Percentiles rank a stretch among this genome's conserved stretches.
Evolutionary conservation across 257 asterid genomes (phyloP).

Genomic region (Asclepias syriaca): DNA sequence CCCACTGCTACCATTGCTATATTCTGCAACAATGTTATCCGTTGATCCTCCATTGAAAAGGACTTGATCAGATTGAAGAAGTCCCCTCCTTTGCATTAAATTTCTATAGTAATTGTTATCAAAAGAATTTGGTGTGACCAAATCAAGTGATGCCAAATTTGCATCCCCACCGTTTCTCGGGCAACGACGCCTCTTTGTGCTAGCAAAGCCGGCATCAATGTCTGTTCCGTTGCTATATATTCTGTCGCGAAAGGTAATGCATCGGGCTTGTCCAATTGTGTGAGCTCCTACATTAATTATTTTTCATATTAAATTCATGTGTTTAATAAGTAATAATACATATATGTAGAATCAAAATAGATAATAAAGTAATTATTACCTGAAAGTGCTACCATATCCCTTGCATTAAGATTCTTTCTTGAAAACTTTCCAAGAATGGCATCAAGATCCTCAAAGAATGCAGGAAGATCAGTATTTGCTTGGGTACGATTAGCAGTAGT

Average conservation of each 20-base stretch:
- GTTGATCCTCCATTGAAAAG: conserved; percentile 23
- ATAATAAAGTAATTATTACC: not conserved
- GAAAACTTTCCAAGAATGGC: conserved; percentile 12
- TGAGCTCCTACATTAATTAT: conserved; percentile 22
- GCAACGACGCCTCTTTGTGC: conserved; percentile 23
- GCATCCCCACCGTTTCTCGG: conserved; percentile 19
- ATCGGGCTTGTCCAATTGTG: conserved; percentile 33
- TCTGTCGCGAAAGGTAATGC: conserved; percentile 17
- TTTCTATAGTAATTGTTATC: conserved; percentile 24
- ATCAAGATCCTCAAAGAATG: too few species aligned
- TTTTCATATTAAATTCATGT: not conserved
- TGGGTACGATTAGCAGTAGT: conserved; percentile 23
- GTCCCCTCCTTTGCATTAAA: conserved; percentile 20
- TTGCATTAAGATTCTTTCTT: conserved; percentile 16
- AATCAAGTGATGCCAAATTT: conserved; percentile 30
- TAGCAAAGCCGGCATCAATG: conserved; percentile 32
- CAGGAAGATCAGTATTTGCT: conserved; percentile 10
- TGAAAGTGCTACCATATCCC: conserved; percentile 27
- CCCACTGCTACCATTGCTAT: conserved; percentile 2
- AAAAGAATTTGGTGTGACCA: conserved; percentile 22
- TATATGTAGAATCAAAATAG: too few species aligned
- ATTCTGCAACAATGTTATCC: conserved; percentile 12
- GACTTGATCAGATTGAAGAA: conserved; percentile 26
- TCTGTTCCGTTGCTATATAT: conserved; percentile 27
- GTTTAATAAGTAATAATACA: too few species aligned